Evolutionary conservation across 441 rosid genomes (phyloP), one percentile per base, ranked within the genome.

Genomic region (Breynia disticha): DNA sequence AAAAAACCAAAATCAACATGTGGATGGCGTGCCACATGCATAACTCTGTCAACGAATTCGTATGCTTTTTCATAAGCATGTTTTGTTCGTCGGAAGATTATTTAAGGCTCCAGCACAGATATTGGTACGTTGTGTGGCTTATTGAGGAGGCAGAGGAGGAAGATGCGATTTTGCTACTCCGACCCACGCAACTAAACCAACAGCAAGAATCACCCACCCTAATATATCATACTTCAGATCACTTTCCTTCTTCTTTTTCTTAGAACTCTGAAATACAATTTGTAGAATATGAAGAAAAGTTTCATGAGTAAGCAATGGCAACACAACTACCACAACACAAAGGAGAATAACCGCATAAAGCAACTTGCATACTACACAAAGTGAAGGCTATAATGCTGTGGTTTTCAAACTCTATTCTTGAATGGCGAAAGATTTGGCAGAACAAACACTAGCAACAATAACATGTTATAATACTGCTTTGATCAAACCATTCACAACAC

Each of bases 151-250:
- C 1, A 84, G 68, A 0, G 85, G 65, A 10, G 86, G 79, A 65
- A 71, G 35, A n/a, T 77, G 69, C 56, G 87, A 76, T 78, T 81
- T 90, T 0, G 95, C 82, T 49, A 85, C 77, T 21, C 88, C 88
- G 4, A 87, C 70, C 83, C 88, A 85, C 0, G 90, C 79, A 52
- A 85, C 79, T 58, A 87, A 42, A 19, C 98, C 98, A n/a, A 80
- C 79, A 1, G 85, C 96, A 22, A 90, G 85, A 63, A 90, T 80
- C 42, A 83, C 65, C 95, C 95, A 85, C 43, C 95, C 94, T 9
- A 70, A 69, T 56, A 83, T 75, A 60, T 85, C 93, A n/a, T 87
- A 90, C 57, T 69, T 81, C 59, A 87, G 65, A 67, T 87, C 93
- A 66, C 70, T 79, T 66, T 60, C 78, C 54, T 66, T 78, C 50